A percentile compares a stretch with the other conserved stretches of the same genome.
Evolutionary conservation across 768 basidiomycete species (phyloP).

Genomic region (Rubroboletus pulcherrimus): DNA sequence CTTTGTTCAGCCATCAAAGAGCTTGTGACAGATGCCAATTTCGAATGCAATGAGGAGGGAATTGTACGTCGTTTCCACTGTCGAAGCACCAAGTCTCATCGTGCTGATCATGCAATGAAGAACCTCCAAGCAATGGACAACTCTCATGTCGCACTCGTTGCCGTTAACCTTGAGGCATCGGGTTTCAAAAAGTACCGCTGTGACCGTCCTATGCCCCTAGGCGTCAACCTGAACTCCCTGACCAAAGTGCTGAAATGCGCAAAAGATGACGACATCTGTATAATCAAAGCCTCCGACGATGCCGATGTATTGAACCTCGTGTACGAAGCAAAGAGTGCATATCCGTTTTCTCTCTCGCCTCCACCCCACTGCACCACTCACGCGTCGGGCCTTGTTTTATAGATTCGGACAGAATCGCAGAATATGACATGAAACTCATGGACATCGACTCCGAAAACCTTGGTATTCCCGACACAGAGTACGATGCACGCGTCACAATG

Average conservation of each 20-base stretch:
- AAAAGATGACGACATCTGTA: slow-evolving; percentile 91
- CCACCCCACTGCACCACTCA: not conserved
- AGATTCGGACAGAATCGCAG: slow-evolving; percentile 92
- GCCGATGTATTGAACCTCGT: slow-evolving; percentile 83
- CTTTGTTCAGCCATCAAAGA: slow-evolving; percentile 83
- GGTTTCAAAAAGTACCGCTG: slow-evolving; percentile 91
- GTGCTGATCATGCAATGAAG: slow-evolving; percentile 30
- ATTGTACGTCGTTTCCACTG: slow-evolving; percentile 54
- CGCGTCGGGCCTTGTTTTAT: not conserved
- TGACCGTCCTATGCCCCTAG: slow-evolving; percentile 90
- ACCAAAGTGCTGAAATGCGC: slow-evolving; percentile 97
- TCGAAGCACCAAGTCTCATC: not conserved
- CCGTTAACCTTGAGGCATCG: slow-evolving; percentile 71
- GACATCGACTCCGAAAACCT: slow-evolving; percentile 96
- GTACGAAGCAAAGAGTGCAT: slow-evolving; percentile 86
- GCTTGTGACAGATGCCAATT: slow-evolving; percentile 95
- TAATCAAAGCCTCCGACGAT: slow-evolving; percentile 87
- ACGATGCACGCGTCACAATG: slow-evolving; percentile 90
- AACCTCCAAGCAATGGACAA: slow-evolving; percentile 99
- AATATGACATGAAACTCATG: slow-evolving; percentile 99
- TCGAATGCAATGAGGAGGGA: slow-evolving; percentile 94
- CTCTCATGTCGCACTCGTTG: slow-evolving; percentile 96
- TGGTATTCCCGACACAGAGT: slow-evolving; percentile 95
- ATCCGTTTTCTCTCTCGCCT: not conserved
- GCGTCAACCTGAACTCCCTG: slow-evolving; percentile 80